A percentile compares a stretch with the other conserved stretches of the same genome.
These are phyloP conservation scores for Jatropha curcas DNA, from an alignment of 345 rosid genomes.

Conservation along the genomic window DNA sequence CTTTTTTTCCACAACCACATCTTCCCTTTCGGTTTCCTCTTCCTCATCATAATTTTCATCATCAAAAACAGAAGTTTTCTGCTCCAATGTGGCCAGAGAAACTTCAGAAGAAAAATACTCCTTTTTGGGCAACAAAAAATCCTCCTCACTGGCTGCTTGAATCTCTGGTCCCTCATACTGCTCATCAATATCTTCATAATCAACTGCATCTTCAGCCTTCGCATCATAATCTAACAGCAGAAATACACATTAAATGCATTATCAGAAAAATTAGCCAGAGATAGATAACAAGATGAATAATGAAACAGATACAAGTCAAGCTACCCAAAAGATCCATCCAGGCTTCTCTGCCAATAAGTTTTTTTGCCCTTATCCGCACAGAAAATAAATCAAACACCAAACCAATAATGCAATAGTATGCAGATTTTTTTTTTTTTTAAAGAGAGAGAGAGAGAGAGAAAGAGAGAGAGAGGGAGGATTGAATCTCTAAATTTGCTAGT, in stretches of 20 bases:
- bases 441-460: too few species aligned
- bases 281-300: not conserved
- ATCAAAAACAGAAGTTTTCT: conserved; percentile 59
- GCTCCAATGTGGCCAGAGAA: conserved; percentile 46
- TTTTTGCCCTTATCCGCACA: not conserved
- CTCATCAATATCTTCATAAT: conserved; percentile 95
- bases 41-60: conserved; percentile 97
- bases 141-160: conserved; percentile 80
- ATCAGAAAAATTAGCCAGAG: conserved; percentile 27
- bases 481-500: not conserved
- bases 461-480: not conserved
- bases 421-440: too few species aligned
- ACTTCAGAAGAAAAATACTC: conserved; percentile 59
- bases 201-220: conserved; percentile 93
- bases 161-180: conserved; percentile 90
- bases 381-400: not conserved
- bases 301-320: not conserved
- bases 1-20: conserved; percentile 43
- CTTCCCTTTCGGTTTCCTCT: conserved; percentile 43
- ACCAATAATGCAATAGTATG: too few species aligned
- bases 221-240: conserved; percentile 73
- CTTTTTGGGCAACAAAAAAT: conserved; percentile 67
- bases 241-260: conserved; percentile 29
- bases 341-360: not conserved
- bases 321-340: conserved; percentile 2